These are phyloP conservation scores for Aspergillus egyptiacus DNA, from an alignment of 495 filamentous ascomycete genomes.

Conservation along the genomic window DNA sequence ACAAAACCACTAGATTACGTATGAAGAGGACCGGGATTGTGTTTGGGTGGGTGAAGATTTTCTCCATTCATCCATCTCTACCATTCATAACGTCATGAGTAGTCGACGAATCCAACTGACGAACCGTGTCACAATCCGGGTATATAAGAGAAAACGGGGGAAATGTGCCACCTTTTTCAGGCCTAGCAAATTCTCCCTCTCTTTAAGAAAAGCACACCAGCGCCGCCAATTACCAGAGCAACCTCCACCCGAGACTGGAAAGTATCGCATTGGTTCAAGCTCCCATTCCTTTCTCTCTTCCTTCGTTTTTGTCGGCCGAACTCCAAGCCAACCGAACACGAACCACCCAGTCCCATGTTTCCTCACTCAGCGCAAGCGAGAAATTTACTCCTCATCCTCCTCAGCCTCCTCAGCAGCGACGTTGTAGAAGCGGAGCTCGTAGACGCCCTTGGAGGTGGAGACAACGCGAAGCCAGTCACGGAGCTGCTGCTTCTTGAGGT, in stretches of 20 bases:
- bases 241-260: neutral
- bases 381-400: conserved; percentile 90
- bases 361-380: neutral
- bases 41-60: conserved; percentile 15
- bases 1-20: too few relatives aligned
- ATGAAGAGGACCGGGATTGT: neutral
- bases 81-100: conserved; percentile 31
- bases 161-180: conserved; percentile 15
- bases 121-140: neutral
- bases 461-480: conserved; percentile 99
- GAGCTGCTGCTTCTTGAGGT: conserved; percentile 99
- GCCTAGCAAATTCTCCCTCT: neutral
- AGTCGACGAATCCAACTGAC: conserved; percentile 13
- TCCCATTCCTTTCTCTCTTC: neutral
- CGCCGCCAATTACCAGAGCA: neutral
- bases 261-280: neutral
- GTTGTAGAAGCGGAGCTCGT: conserved; percentile 99
- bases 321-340: neutral
- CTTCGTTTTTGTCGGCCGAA: conserved; percentile 3
- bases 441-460: conserved; percentile 91
- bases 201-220: neutral
- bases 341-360: neutral
- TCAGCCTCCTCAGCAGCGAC: conserved; percentile 95
- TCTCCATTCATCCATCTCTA: conserved; percentile 24
- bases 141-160: neutral